These are phyloP conservation scores for Cornus suecica DNA, from an alignment of 148 eudicot genomes.

Conservation along the genomic window DNA sequence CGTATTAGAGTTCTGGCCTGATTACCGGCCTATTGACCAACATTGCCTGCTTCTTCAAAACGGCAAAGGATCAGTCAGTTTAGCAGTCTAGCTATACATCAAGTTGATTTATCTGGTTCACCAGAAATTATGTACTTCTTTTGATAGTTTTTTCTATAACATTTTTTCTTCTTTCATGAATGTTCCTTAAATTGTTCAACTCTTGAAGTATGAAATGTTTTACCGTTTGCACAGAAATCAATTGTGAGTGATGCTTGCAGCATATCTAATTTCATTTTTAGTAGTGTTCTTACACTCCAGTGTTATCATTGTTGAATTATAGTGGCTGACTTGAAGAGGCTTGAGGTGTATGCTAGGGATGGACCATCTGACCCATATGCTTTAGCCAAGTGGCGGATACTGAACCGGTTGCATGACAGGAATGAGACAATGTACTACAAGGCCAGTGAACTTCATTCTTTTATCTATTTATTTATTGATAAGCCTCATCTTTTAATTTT, in stretches of 20 bases:
- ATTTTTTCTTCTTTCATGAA: too few species aligned
- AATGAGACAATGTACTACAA: slow-evolving; percentile 96
- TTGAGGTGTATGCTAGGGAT: slow-evolving; percentile 75
- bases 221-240: neutral
- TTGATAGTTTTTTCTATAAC: neutral
- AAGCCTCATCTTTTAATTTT: neutral
- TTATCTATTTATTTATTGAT: neutral
- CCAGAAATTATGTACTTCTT: neutral
- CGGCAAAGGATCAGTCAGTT: neutral
- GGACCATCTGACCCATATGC: slow-evolving; percentile 93
- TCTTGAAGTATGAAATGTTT: neutral
- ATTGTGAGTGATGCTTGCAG: neutral
- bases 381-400: slow-evolving; percentile 96
- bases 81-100: neutral
- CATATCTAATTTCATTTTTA: neutral
- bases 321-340: slow-evolving; percentile 90
- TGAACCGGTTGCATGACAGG: slow-evolving; percentile 93
- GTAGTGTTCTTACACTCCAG: neutral
- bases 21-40: neutral
- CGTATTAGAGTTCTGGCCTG: neutral
- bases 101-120: neutral
- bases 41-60: neutral
- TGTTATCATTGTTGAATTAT: slow-evolving; percentile 1
- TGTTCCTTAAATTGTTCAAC: neutral
- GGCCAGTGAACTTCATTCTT: slow-evolving; percentile 35